A percentile compares a stretch with the other conserved stretches of the same genome.
Conservation (phyloP, 1,139 yeast genomes). For the Geotrichum cucujoidarum region DNA sequence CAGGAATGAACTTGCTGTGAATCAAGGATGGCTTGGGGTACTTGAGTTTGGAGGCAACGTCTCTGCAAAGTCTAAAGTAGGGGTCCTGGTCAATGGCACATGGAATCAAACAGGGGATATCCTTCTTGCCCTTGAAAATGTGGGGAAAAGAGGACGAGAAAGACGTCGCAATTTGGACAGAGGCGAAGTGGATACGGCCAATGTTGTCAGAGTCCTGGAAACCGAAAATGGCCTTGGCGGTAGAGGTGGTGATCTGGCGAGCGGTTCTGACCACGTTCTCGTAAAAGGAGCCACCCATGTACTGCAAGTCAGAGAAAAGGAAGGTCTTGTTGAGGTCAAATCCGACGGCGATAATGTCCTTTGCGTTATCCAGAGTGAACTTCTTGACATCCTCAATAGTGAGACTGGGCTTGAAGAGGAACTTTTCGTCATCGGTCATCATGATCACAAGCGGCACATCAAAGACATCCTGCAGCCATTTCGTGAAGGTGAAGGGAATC, state of each 20-base stretch:
- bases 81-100: slow-evolving; percentile 99
- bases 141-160: slow-evolving; percentile 96
- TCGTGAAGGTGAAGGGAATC: slow-evolving; percentile 92
- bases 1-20: slow-evolving; percentile 97
- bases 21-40: slow-evolving; percentile 87
- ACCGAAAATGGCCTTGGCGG: slow-evolving; percentile 97
- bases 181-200: slow-evolving; percentile 92
- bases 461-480: slow-evolving; percentile 97
- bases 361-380: slow-evolving; percentile 71
- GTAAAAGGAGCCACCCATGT: slow-evolving; percentile 91
- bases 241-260: slow-evolving; percentile 90
- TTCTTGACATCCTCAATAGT: slow-evolving; percentile 82
- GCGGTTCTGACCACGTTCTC: slow-evolving; percentile 93
- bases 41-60: slow-evolving; percentile 90
- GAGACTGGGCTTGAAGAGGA: slow-evolving; percentile 84
- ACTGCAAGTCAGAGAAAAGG: slow-evolving; percentile 84
- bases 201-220: slow-evolving; percentile 92
- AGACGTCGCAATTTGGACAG: slow-evolving; percentile 92
- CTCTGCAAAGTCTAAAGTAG: slow-evolving; percentile 94
- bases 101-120: slow-evolving; percentile 89
- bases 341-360: slow-evolving; percentile 92
- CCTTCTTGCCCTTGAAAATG: slow-evolving; percentile 72
- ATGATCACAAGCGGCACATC: slow-evolving; percentile 95
- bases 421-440: slow-evolving; percentile 96
- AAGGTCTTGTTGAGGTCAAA: slow-evolving; percentile 93